These are phyloP conservation scores for Botrytis medusae DNA, from an alignment of 2,329 filamentous ascomycete genomes.

Conservation along the genomic window DNA sequence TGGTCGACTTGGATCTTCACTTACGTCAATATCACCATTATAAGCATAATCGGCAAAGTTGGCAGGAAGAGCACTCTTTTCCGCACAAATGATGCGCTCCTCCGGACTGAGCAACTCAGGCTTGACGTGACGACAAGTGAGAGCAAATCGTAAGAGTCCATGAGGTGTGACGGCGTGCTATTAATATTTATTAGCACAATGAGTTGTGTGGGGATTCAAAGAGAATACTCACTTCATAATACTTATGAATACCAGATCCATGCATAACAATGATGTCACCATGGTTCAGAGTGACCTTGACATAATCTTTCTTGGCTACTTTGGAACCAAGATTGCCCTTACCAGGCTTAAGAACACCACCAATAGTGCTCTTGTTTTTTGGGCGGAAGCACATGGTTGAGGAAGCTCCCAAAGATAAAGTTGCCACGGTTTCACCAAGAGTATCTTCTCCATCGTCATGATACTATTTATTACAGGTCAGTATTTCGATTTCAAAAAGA, in stretches of 20 bases:
- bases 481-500: background rate
- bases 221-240: constrained; percentile 51
- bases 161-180: constrained; percentile 53
- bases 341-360: background rate
- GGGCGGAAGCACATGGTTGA: constrained; percentile 55
- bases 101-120: constrained; percentile 43
- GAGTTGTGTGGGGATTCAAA: too few species aligned
- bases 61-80: constrained; percentile 37
- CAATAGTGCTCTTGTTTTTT: constrained; percentile 45
- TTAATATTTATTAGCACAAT: constrained; percentile 28
- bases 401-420: constrained; percentile 54
- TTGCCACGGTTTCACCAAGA: constrained; percentile 62
- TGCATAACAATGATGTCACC: constrained; percentile 67
- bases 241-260: constrained; percentile 56
- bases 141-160: constrained; percentile 54
- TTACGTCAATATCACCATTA: constrained; percentile 35
- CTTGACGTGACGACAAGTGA: constrained; percentile 56
- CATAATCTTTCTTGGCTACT: constrained; percentile 38
- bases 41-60: constrained; percentile 37
- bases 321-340: constrained; percentile 13
- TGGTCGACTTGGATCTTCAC: background rate
- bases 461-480: constrained; percentile 44
- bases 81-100: constrained; percentile 25
- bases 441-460: constrained; percentile 67
- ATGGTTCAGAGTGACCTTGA: constrained; percentile 52